Conservation (phyloP, 106 monocot genomes). For the Apostasia shenzhenica region DNA sequence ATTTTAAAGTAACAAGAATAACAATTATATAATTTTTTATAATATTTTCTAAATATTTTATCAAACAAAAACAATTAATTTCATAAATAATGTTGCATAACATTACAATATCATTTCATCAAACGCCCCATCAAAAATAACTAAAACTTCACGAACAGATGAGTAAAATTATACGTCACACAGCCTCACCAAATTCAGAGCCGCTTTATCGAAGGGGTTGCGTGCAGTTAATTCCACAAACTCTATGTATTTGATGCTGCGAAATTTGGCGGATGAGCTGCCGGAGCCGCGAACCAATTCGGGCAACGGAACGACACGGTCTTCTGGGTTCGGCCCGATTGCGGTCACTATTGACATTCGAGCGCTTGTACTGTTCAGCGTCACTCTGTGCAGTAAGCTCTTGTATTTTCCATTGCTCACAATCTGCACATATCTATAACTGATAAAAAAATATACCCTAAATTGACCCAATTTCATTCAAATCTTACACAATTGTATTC, state of each 20-base stretch:
- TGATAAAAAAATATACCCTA: too few species aligned
- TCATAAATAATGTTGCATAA: too few species aligned
- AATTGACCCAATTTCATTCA: too few species aligned
- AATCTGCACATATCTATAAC: neutral
- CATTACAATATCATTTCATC: too few species aligned
- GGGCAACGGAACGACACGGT: neutral
- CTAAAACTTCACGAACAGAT: too few species aligned
- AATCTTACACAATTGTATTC: too few species aligned
- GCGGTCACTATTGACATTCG: conserved; percentile 1
- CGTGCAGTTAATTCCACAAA: conserved; percentile 40
- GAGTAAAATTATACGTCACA: neutral
- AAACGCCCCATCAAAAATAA: too few species aligned
- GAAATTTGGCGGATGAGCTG: conserved; percentile 5
- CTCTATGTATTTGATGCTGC: conserved; percentile 36
- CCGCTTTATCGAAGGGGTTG: conserved; percentile 31
- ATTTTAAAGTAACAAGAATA: too few species aligned
- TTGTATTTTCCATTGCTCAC: conserved; percentile 13
- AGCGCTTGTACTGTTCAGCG: neutral
- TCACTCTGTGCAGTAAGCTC: conserved; percentile 5
- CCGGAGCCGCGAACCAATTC: neutral
- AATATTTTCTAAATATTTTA: too few species aligned
- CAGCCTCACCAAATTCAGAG: conserved; percentile 16
- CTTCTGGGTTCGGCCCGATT: neutral
- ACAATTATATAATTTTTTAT: too few species aligned
- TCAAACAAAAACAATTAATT: too few species aligned